These are phyloP conservation scores for Osmanthus fragrans DNA, from an alignment of 257 asterid species.

Conservation along the genomic window DNA sequence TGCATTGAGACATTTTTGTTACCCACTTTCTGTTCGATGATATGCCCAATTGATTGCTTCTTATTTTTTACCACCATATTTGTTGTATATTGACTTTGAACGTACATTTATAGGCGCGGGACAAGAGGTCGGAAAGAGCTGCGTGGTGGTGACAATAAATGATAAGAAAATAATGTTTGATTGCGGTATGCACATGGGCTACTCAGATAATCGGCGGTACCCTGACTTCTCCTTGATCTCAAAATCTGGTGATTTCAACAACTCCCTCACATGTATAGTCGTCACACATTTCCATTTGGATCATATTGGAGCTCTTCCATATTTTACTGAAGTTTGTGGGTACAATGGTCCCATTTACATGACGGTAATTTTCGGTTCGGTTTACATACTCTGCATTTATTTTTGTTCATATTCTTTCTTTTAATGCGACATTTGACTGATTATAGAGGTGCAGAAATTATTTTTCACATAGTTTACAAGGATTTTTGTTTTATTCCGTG, in stretches of 20 bases:
- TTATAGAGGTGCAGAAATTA: neutral
- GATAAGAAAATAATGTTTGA: constrained; percentile 93
- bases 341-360: constrained; percentile 92
- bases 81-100: neutral
- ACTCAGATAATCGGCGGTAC: constrained; percentile 62
- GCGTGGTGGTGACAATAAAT: constrained; percentile 74
- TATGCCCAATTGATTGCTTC: constrained; percentile 8
- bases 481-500: neutral
- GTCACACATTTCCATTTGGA: constrained; percentile 94
- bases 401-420: neutral
- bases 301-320: constrained; percentile 96
- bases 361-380: constrained; percentile 61
- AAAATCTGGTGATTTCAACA: constrained; percentile 48
- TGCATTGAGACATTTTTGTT: neutral
- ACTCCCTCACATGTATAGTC: constrained; percentile 69
- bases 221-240: constrained; percentile 78
- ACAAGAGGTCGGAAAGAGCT: constrained; percentile 97
- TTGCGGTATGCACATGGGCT: constrained; percentile 97
- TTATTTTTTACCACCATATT: neutral
- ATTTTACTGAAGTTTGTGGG: constrained; percentile 93
- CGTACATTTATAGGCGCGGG: constrained; percentile 67
- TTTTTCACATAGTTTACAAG: neutral
- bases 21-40: constrained; percentile 16
- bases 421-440: neutral
- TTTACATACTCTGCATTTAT: neutral